These are phyloP conservation scores for Colletotrichum acutatum DNA, from an alignment of 2,329 filamentous ascomycete genomes.

Conservation along the genomic window DNA sequence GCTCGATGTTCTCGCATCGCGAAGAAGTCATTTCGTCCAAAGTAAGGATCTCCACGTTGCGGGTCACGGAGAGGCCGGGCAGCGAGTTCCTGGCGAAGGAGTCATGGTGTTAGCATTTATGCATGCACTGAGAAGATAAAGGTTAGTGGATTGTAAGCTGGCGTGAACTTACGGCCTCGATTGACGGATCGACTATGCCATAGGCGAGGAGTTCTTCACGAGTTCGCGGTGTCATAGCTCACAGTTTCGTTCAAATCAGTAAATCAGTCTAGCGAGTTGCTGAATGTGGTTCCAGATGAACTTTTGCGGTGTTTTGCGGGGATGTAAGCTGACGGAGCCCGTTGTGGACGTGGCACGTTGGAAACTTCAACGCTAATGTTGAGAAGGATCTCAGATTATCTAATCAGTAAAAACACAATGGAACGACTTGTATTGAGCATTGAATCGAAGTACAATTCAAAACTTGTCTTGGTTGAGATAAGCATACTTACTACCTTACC, in stretches of 20 bases:
- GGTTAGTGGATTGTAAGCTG: too few relatives aligned
- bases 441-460: background rate
- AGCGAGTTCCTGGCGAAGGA: constrained; percentile 6
- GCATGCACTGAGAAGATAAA: too few relatives aligned
- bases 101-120: background rate
- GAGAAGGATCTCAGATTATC: background rate
- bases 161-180: constrained; percentile 2
- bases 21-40: constrained; percentile 9
- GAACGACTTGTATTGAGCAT: background rate
- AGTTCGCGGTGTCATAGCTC: background rate
- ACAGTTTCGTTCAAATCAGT: background rate
- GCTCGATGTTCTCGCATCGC: constrained; percentile 23
- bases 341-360: background rate
- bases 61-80: constrained; percentile 7
- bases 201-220: constrained; percentile 20
- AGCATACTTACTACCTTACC: too few relatives aligned
- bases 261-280: background rate
- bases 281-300: background rate
- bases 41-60: constrained; percentile 12
- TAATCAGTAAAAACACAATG: background rate
- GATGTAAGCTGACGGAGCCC: background rate
- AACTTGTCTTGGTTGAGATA: background rate
- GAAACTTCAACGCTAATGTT: background rate
- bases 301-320: background rate
- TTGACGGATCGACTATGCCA: constrained; percentile 9